Conservation (phyloP, 352 stramenopile genomes). For the Phytophthora brassicae region DNA sequence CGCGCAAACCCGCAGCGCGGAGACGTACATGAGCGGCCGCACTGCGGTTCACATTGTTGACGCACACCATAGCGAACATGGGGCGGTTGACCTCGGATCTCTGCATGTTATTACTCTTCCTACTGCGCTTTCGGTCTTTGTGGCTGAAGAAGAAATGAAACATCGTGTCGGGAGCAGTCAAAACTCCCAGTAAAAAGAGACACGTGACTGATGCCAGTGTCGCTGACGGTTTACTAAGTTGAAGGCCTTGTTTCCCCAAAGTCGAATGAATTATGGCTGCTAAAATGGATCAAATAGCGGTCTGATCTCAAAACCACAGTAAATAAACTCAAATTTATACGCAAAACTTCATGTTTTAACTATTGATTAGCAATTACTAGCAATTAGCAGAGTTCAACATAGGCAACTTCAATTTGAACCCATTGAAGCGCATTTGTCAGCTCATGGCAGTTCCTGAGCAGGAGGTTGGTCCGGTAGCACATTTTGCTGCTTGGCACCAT, state of each 20-base stretch:
- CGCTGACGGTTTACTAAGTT: constrained; percentile 7
- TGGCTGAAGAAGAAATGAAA: constrained; percentile 34
- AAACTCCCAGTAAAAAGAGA: constrained; percentile 23
- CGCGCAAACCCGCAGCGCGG: constrained; percentile 52
- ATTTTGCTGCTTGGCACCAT: constrained; percentile 42
- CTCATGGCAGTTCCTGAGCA: constrained; percentile 54
- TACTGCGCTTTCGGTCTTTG: constrained; percentile 19
- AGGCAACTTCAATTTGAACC: constrained; percentile 26
- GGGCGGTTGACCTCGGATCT: constrained; percentile 9
- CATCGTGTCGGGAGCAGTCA: constrained; percentile 18
- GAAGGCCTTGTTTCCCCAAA: too few relatives aligned
- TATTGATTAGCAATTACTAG: not conserved
- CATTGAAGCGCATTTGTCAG: constrained; percentile 3
- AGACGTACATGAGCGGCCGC: constrained; percentile 71
- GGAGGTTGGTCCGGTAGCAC: constrained; percentile 48
- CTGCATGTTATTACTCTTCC: constrained; percentile 14
- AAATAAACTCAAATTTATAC: too few relatives aligned
- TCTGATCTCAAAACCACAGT: too few relatives aligned
- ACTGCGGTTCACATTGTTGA: constrained; percentile 88
- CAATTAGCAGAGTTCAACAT: too few relatives aligned
- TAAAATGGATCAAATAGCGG: too few relatives aligned
- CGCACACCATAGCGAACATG: constrained; percentile 83
- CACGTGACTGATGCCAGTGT: constrained; percentile 1
- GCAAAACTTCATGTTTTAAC: too few relatives aligned
- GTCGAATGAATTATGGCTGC: too few relatives aligned